Base-by-base conservation (phyloP, 2,329 filamentous ascomycete genomes). In the Fusarium mangiferae region DNA sequence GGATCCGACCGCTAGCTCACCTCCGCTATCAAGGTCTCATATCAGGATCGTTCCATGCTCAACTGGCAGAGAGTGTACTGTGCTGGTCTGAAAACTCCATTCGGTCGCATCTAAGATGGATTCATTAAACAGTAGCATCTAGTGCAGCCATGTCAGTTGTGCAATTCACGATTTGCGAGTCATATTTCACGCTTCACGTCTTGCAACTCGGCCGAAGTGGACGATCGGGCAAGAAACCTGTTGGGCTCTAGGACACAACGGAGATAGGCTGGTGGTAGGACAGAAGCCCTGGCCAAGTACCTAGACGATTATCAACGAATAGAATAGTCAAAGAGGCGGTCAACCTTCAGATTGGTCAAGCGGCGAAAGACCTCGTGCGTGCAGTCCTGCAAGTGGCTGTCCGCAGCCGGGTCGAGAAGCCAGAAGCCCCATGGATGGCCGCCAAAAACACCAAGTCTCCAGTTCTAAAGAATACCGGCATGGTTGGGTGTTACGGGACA, bases 101-200 rank as follows among this genome's bases (percentile, higher is more conserved):
- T 78, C 75, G 76, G 73, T 73, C 58, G 61, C 22, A 63, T 59
- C 54, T 60, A 49, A 75, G 75, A 77, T 76, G 75, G 66, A 51
- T 71, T 78, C 73, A 78, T 78, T 67, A 78, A 78, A 78, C 74
- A 63, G 49, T 57, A n/a, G n/a, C 41, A 44, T 48, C 44, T 78
- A 77, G 76, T 76, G 71, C 63, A 66, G 65, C 68, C 65, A 67
- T 73, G 65, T 67, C 61, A 60, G 62, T 69, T 45, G 66, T 52
- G 62, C 20, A 74, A 71, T 74, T 71, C 71, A 68, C 66, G 54
- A 56, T 51, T 73, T 70, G 66, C 73, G 73, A 76, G 74, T 77
- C 71, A 75, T 61, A 62, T 46, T 62, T 67, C 66, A 74, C 70
- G 56, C 67, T 75, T 71, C 62, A 68, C 38, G 45, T 52, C 58